Base-by-base conservation (phyloP, 2,329 filamentous ascomycete species). In the Colletotrichum phormii region DNA sequence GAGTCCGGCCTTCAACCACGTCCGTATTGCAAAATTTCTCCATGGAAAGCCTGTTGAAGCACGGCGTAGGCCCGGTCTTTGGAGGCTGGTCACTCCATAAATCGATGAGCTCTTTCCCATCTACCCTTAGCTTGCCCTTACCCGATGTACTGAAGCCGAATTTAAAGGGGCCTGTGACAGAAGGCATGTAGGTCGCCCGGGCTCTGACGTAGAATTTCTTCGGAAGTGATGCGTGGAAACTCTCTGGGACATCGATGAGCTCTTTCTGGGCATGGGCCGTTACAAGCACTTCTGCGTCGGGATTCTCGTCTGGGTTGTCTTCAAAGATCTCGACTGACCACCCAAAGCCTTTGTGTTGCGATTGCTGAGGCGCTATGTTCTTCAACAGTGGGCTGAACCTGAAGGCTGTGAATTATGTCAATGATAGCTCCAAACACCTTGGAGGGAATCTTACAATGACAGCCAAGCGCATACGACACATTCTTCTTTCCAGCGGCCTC, bases 401-500 rank as follows among this genome's bases (percentile, higher is more conserved):
- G 67, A 75, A 75, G 4, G 62, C 73, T 75, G 46, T 4, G 42
- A n/a, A 12, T 22, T 1, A 11, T n/a, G 31, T 55, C 37, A 26
- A 8, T 22, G 15, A 9, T 8, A 15, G 5, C 2, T 12, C 9
- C n/a, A 8, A 7, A 12, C 11, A 37, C 1, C 4, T 9, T 13
- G 4, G 1, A 12, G 22, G 1, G 0, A 1, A 22, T 29, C 73
- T 42, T 42, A 90, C 81, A 1, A 78, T 92, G 90, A 46, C 87
- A 89, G 3, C 91, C 91, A 46, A 91, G 87, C 1, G 88, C 85
- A 77, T 89, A 92, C 1, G 79, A 79, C 0, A 87, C 66, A 84
- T 18, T 81, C 64, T 75, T 61, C 26, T 67, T 60, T 0, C 71
- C 74, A 0, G 58, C 64, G 12, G 53, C 72, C 67, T 84, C 85